Conservation (phyloP, 495 filamentous ascomycete species). For the Penicillium lividum region DNA sequence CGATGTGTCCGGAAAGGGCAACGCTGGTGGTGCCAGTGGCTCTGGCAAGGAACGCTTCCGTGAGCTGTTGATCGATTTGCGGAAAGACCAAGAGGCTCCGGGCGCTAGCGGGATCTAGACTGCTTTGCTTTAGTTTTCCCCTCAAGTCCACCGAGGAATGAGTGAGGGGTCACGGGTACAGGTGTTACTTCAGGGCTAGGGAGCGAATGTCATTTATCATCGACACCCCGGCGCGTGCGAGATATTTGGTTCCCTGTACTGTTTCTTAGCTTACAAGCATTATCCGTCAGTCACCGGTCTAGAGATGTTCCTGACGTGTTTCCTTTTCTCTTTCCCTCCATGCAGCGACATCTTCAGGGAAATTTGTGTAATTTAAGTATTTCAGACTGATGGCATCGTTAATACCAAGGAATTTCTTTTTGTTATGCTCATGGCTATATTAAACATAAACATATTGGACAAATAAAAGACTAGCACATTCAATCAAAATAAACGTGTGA, state of each 20-base stretch:
- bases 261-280: constrained; percentile 18
- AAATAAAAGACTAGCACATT: constrained; percentile 15
- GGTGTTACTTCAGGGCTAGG: constrained; percentile 3
- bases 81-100: constrained; percentile 92
- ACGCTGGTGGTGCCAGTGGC: constrained; percentile 77
- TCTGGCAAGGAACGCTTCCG: constrained; percentile 94
- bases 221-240: constrained; percentile 6
- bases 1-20: constrained; percentile 91
- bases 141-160: background rate
- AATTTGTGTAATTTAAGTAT: constrained; percentile 35
- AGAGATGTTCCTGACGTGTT: constrained; percentile 17
- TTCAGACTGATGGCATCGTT: constrained; percentile 29
- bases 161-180: background rate
- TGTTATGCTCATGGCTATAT: background rate
- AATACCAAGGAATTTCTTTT: constrained; percentile 24
- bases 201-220: background rate
- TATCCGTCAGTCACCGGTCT: constrained; percentile 16
- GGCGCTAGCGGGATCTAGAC: constrained; percentile 59
- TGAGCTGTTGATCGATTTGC: constrained; percentile 82
- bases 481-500: constrained; percentile 4
- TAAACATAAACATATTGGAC: background rate
- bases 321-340: constrained; percentile 31
- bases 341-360: constrained; percentile 30
- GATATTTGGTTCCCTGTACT: constrained; percentile 9
- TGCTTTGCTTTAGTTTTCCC: constrained; percentile 3